Evolutionary conservation across 176 grass and related monocot genomes (phyloP).

Genomic region (Ensete ventricosum): DNA sequence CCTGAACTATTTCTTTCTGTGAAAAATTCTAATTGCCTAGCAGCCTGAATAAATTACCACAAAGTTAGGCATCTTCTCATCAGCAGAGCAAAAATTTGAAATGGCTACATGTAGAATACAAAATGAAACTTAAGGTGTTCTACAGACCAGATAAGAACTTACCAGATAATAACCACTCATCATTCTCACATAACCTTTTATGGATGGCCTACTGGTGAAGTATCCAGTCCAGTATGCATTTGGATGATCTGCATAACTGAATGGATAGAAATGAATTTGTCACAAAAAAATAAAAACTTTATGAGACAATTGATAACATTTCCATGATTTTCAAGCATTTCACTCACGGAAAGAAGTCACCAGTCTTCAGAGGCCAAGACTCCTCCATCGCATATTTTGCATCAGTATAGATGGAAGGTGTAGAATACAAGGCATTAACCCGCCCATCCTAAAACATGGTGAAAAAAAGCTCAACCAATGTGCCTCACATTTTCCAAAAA

Average conservation of each 20-base stretch:
- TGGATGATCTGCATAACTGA: slow-evolving; percentile 89
- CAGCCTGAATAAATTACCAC: slow-evolving; percentile 40
- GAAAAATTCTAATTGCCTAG: slow-evolving; percentile 81
- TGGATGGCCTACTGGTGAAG: slow-evolving; percentile 90
- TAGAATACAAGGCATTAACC: slow-evolving; percentile 94
- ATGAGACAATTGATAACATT: slow-evolving; percentile 1
- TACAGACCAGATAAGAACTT: background rate
- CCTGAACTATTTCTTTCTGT: slow-evolving; percentile 45
- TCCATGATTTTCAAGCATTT: background rate
- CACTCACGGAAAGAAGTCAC: slow-evolving; percentile 97
- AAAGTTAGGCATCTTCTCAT: background rate
- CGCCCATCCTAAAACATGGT: slow-evolving; percentile 67
- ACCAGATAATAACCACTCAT: slow-evolving; percentile 97
- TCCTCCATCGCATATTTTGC: slow-evolving; percentile 79
- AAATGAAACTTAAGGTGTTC: background rate
- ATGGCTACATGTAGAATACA: background rate
- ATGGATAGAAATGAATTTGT: slow-evolving; percentile 23
- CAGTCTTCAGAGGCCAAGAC: slow-evolving; percentile 83
- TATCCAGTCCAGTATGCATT: slow-evolving; percentile 98
- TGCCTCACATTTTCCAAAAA: slow-evolving; percentile 1
- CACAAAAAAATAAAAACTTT: background rate
- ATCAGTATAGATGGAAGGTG: slow-evolving; percentile 97
- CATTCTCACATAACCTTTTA: slow-evolving; percentile 71
- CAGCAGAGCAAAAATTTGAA: background rate
- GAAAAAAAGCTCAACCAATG: background rate